A percentile compares a stretch with the other conserved stretches of the same genome.
Conservation (phyloP, 768 basidiomycete genomes). For the Crucibulum laeve region DNA sequence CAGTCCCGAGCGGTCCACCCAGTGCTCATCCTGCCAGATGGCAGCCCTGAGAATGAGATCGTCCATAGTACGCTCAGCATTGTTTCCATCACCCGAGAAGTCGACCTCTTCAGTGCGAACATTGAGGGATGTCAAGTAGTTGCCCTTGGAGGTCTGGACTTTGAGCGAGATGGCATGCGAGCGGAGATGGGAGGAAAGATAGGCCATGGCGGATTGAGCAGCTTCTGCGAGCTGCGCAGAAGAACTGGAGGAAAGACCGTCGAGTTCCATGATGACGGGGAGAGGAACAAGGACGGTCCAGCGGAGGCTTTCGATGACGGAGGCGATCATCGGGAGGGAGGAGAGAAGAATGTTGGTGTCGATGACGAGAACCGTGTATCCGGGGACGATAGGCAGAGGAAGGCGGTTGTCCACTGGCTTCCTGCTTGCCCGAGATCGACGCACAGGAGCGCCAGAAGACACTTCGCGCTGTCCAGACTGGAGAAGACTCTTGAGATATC, state of each 20-base stretch:
- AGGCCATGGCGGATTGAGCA: constrained; percentile 68
- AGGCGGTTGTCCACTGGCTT: constrained; percentile 28
- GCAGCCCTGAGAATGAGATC: constrained; percentile 92
- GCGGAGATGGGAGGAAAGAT: constrained; percentile 73
- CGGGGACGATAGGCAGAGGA: constrained; percentile 60
- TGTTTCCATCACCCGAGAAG: constrained; percentile 40
- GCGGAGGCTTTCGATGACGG: constrained; percentile 70
- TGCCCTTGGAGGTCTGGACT: constrained; percentile 92
- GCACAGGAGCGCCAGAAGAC: constrained; percentile 19
- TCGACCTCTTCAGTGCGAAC: constrained; percentile 85
- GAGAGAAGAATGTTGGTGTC: constrained; percentile 95
- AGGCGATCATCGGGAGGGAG: constrained; percentile 66
- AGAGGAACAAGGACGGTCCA: constrained; percentile 94
- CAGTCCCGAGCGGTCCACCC: constrained; percentile 78
- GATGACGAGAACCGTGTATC: constrained; percentile 87
- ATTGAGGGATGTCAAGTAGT: constrained; percentile 80
- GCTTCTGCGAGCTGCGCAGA: constrained; percentile 65
- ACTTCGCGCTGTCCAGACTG: constrained; percentile 35
- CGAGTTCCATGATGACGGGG: constrained; percentile 95
- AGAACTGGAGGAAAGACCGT: constrained; percentile 71
- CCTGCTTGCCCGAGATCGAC: constrained; percentile 19
- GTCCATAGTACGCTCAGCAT: constrained; percentile 80
- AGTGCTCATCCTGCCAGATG: constrained; percentile 91
- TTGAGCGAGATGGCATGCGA: constrained; percentile 77
- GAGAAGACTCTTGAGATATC: constrained; percentile 69